Evolutionary conservation across 805 yeast species (phyloP), one percentile per base, ranked within the genome.

Genomic region (Candida maltosa): DNA sequence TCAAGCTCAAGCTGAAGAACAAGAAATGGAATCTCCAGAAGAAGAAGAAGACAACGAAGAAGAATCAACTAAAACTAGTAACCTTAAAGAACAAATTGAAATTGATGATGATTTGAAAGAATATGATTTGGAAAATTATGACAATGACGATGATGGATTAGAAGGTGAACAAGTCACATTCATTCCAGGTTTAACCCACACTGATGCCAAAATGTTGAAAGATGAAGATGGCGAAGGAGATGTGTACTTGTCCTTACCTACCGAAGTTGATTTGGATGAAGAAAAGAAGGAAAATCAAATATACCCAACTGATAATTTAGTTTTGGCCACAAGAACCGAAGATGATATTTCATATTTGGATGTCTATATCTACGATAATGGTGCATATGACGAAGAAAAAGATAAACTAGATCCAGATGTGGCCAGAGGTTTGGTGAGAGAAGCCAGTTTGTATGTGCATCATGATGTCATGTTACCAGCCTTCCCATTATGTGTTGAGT

Each of bases 381-480:
- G 89, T 54, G 89, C 91, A 16, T 70, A 78, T 4, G 88, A 82
- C 41, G 82, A 75, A 42, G 89, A 80, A 42, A 80, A 69, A 29
- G 91, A 83, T 49, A 72, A 73, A 41, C 51, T 63, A 23, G 89
- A 83, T 51, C 78, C 78, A n/a, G 87, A 82, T 56, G 86, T 79
- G 11, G 84, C 85, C 32, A 76, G 70, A 45, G 94, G 91, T 9
- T 57, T 78, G 51, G 73, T 75, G 26, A 75, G 94, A 65, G 93
- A 78, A 32, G 75, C 82, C 36, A 77, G 81, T 25, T 65, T 93
- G 44, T 93, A 93, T 53, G 93, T 91, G 33, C 98, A 93, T 56
- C 98, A 93, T 60, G 98, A 93, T 58, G 64, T 91, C 48, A 87
- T 93, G 96, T 73, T 93, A 42, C 98, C 98, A 1, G 84, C 96